phyloP scores from a whole-genome alignment of 2,329 filamentous ascomycete genomes.

The Pyrenochaeta sp. region DNA sequence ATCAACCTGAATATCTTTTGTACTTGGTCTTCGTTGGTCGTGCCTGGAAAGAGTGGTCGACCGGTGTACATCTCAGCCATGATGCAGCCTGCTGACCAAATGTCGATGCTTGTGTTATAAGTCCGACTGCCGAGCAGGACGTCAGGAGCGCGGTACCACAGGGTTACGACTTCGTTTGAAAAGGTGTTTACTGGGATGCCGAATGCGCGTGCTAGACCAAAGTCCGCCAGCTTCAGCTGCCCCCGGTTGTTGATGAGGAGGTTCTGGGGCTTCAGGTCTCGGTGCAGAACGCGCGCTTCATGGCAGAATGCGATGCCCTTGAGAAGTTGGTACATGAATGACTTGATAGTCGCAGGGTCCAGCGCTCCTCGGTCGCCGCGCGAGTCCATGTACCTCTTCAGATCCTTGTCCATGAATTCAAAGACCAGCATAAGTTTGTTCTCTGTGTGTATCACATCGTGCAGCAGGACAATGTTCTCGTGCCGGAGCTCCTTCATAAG shows the following conservation, averaged over 20 bases:
- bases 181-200: constrained; percentile 98
- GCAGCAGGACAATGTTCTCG: constrained; percentile 95
- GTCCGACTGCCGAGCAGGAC: constrained; percentile 92
- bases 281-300: constrained; percentile 93
- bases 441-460: constrained; percentile 99
- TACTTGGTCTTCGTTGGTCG: constrained; percentile 97
- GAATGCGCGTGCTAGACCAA: constrained; percentile 91
- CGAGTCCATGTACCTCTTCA: constrained; percentile 99
- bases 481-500: constrained; percentile 99
- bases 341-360: constrained; percentile 91
- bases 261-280: constrained; percentile 96
- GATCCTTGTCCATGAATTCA: constrained; percentile 97
- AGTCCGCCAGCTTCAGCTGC: constrained; percentile 90
- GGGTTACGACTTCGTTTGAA: constrained; percentile 95
- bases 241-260: constrained; percentile 93
- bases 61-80: constrained; percentile 99
- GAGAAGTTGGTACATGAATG: constrained; percentile 98
- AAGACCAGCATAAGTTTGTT: constrained; percentile 99
- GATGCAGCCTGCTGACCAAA: constrained; percentile 98
- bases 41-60: constrained; percentile 92
- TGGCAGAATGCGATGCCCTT: constrained; percentile 98
- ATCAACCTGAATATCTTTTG: constrained; percentile 98
- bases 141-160: constrained; percentile 97
- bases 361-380: constrained; percentile 88
- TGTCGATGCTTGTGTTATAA: constrained; percentile 99